These are phyloP conservation scores for Trypanosoma caninum DNA, from an alignment of 208 protist species.

Conservation along the genomic window DNA sequence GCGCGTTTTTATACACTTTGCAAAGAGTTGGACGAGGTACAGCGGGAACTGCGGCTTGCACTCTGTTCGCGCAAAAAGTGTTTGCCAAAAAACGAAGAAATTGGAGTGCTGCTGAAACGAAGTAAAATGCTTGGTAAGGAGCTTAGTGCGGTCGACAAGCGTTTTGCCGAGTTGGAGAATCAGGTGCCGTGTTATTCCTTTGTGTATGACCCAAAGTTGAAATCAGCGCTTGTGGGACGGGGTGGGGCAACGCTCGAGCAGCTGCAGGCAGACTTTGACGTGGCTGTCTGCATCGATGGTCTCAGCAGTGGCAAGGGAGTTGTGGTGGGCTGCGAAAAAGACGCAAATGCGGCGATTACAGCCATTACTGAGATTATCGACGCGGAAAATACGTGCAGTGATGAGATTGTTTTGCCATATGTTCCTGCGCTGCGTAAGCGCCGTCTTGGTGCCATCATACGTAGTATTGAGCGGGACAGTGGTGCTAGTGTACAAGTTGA, in stretches of 20 bases:
- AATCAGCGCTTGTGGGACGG: conserved; percentile 32
- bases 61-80: conserved; percentile 5
- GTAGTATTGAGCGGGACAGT: conserved; percentile 36
- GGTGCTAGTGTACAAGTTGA: conserved; percentile 36
- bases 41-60: background rate
- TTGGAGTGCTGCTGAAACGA: conserved; percentile 23
- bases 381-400: conserved; percentile 16
- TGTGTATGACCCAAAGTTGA: conserved; percentile 25
- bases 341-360: conserved; percentile 23
- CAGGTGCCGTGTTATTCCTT: conserved; percentile 29
- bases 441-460: conserved; percentile 35
- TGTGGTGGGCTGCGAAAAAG: conserved; percentile 27
- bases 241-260: conserved; percentile 47
- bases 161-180: conserved; percentile 23
- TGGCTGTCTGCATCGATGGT: conserved; percentile 44
- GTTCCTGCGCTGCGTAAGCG: conserved; percentile 20
- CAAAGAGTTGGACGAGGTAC: background rate
- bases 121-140: conserved; percentile 6
- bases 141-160: conserved; percentile 11
- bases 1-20: background rate
- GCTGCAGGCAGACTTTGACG: conserved; percentile 60
- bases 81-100: conserved; percentile 8
- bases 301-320: conserved; percentile 26
- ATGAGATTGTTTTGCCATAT: conserved; percentile 19
- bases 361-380: conserved; percentile 35